Evolutionary conservation across 345 rosid species (phyloP), one percentile per base, ranked within the genome.

Genomic region (Excoecaria agallocha): DNA sequence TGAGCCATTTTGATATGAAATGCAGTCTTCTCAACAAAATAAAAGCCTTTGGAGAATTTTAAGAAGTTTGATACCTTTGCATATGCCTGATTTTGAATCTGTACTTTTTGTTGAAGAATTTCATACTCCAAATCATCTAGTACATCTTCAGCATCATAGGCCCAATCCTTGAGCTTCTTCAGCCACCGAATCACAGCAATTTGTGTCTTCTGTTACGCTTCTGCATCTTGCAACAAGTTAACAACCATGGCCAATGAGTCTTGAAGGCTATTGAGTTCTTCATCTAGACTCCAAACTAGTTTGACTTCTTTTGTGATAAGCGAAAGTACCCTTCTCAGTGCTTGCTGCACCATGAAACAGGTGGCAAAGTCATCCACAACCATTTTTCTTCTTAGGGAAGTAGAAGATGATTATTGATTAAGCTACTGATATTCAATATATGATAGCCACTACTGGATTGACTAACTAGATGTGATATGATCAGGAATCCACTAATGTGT

Each of bases 61-160:
- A n/a, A n/a, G n/a, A n/a, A n/a, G n/a, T n/a, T n/a, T n/a, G n/a
- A n/a, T n/a, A n/a, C n/a, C n/a, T n/a, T n/a, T 9, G 54, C 20
- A 43, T 25, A 41, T n/a, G 12, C 3, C n/a, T n/a, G n/a, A n/a
- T n/a, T n/a, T n/a, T n/a, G n/a, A n/a, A n/a, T n/a, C 5, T 35
- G 45, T 50, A n/a, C 59, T 38, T 24, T 68, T 50, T 9, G 37
- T 19, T 66, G 15, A 43, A 71, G 39, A 43, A 39, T 45, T 41
- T 71, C 65, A 45, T 41, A 58, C 0, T 22, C 50, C 15, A 71
- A 71, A 39, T 71, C 74, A 43, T n/a, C n/a, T n/a, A n/a, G n/a
- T n/a, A n/a, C n/a, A n/a, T n/a, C n/a, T n/a, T n/a, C n/a, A n/a
- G n/a, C n/a, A n/a, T n/a, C n/a, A n/a, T n/a, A 57, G 58, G 66